Base-by-base conservation (phyloP, 1,284 basidiomycete genomes). In the Ustilago shanxiensis region DNA sequence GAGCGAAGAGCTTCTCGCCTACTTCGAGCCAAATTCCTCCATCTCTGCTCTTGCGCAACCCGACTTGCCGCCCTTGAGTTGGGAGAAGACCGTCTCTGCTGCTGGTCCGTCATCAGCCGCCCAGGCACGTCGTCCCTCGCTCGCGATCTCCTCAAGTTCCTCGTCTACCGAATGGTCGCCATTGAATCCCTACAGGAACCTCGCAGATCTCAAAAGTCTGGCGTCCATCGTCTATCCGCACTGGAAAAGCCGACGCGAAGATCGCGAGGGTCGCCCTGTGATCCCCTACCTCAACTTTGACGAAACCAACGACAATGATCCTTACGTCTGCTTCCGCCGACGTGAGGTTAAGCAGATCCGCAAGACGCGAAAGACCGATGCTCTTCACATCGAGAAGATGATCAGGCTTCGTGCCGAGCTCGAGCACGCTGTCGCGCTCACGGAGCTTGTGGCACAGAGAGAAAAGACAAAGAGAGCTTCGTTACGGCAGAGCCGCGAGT, bases 311-410 rank as follows among this genome's bases (percentile, higher is more conserved):
- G 91, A 92, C 59, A 95, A 94, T 69, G 95, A 98, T 84, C 97
- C 97, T 0, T 99, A 98, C 79, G 94, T 98, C 57, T 99, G 97
- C 87, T 99, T 99, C 90, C 92, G 97, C 45, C 90, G 96, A 61
- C 92, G 95, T 67, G 96, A 99, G 84, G 93, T 93, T 86, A 98
- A 98, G 86, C 92, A 93, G 14, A 91, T 95, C 26, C 92, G 96
- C 68, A 98, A 99, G 88, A 99, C 96, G 0, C 91, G 95, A 26
- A 85, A 85, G 74, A 83, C 84, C 10, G 84, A 85, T 68, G 80
- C 74, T 3, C 78, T 83, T 11, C 83, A 85, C 60, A 76, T 85
- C 60, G 83, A 85, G 55, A 85, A 83, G 69, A 80, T 85, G 54
- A 66, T 85, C 20, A 76, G 81, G n/a, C 77, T 85, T 9, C 77